These are phyloP conservation scores for Sorghum bicolor DNA, from an alignment of 176 grass and related monocot species.

Conservation along the genomic window DNA sequence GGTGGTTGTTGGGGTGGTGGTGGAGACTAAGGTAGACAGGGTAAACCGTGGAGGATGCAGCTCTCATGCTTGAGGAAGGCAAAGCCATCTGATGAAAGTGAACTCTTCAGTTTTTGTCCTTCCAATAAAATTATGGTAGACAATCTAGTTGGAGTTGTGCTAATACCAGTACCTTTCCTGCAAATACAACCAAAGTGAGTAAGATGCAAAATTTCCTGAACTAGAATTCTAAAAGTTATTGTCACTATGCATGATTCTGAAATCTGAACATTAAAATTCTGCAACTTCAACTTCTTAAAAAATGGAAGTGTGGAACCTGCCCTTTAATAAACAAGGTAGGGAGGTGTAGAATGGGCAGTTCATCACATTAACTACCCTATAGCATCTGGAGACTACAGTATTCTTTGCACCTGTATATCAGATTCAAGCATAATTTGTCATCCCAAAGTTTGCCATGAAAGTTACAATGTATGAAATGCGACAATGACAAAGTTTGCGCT, in stretches of 20 bases:
- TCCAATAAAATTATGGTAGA: background rate
- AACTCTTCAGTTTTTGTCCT: slow-evolving; percentile 11
- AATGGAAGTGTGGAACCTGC: background rate
- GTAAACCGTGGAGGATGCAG: slow-evolving; percentile 31
- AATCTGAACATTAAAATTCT: background rate
- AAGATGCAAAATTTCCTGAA: slow-evolving; percentile 1
- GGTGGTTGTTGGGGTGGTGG: slow-evolving; percentile 19
- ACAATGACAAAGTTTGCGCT: background rate
- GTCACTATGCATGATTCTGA: background rate
- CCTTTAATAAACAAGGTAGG: background rate
- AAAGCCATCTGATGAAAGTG: slow-evolving; percentile 1
- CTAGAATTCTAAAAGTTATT: background rate
- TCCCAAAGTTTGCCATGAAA: background rate
- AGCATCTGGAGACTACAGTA: background rate
- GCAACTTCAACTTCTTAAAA: background rate
- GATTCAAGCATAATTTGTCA: background rate
- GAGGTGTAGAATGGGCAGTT: background rate
- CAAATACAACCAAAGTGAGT: slow-evolving; percentile 9
- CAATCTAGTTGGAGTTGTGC: background rate
- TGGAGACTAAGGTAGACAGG: background rate
- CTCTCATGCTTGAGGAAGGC: slow-evolving; percentile 24
- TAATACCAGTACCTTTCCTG: slow-evolving; percentile 11
- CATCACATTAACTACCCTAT: background rate
- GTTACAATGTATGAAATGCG: background rate
- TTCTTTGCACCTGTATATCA: background rate